phyloP scores from a whole-genome alignment of 192 early-diverging fungal species.

The Coemansia sp. region DNA sequence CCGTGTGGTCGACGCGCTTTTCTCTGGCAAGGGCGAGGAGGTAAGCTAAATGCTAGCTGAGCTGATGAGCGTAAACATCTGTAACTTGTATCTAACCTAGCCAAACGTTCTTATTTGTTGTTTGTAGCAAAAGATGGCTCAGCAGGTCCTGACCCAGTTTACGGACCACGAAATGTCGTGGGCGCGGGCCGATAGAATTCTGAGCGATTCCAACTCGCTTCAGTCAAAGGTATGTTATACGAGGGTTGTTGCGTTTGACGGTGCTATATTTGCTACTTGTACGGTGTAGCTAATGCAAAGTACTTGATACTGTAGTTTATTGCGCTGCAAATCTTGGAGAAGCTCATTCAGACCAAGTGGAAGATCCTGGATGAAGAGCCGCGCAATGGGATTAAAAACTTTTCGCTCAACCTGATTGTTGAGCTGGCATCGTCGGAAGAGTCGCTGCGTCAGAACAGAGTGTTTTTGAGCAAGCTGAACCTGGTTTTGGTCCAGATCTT shows the following conservation, averaged over 20 bases:
- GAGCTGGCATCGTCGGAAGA: constrained; percentile 86
- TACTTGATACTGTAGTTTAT: constrained; percentile 67
- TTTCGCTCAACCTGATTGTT: constrained; percentile 90
- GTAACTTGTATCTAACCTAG: constrained; percentile 7
- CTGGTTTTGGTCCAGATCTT: constrained; percentile 97
- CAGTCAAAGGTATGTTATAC: constrained; percentile 77
- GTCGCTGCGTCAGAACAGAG: constrained; percentile 70
- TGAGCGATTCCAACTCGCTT: constrained; percentile 74
- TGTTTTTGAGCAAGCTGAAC: constrained; percentile 88
- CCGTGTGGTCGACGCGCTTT: constrained; percentile 84
- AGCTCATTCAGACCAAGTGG: constrained; percentile 96
- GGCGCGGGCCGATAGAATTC: constrained; percentile 90
- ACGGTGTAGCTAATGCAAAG: neutral
- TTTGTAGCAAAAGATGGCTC: constrained; percentile 80
- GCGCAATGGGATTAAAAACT: constrained; percentile 87
- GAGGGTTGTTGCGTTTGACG: neutral
- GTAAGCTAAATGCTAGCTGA: constrained; percentile 53
- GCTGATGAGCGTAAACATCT: neutral
- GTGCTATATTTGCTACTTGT: neutral
- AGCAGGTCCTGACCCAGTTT: constrained; percentile 87
- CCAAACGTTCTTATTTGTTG: neutral
- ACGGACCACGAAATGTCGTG: constrained; percentile 95
- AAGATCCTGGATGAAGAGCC: constrained; percentile 86
- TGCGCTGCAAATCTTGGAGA: constrained; percentile 91
- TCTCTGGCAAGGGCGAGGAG: constrained; percentile 69